Conservation (phyloP, 1,284 basidiomycete species). For the Cutaneotrichosporon mucoides region DNA sequence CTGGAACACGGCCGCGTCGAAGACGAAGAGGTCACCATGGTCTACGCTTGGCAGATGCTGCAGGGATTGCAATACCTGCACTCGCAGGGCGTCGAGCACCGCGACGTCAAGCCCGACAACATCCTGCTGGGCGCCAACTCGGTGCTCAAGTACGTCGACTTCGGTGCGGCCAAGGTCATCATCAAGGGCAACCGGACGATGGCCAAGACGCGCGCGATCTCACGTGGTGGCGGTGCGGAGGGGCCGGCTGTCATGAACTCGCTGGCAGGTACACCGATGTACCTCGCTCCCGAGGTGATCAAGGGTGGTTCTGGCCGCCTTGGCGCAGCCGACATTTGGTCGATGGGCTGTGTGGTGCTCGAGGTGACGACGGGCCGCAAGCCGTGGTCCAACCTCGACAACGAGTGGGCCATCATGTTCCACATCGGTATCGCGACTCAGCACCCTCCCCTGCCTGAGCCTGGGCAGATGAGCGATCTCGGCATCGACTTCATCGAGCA, state of each 20-base stretch:
- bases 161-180: constrained; percentile 96
- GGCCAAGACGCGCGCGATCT: constrained; percentile 57
- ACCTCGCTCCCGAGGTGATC: constrained; percentile 99
- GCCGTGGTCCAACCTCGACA: constrained; percentile 98
- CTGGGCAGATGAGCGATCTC: constrained; percentile 77
- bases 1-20: constrained; percentile 94
- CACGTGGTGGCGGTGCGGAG: constrained; percentile 45
- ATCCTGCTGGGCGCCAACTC: constrained; percentile 84
- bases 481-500: constrained; percentile 93
- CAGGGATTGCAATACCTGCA: constrained; percentile 95
- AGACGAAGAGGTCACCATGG: constrained; percentile 91
- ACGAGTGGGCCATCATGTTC: constrained; percentile 99
- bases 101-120: constrained; percentile 98
- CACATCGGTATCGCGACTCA: constrained; percentile 97
- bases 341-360: constrained; percentile 87
- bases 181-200: constrained; percentile 88
- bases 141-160: constrained; percentile 97
- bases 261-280: constrained; percentile 98
- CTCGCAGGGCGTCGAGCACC: constrained; percentile 86
- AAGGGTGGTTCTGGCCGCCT: constrained; percentile 69
- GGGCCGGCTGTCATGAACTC: constrained; percentile 62
- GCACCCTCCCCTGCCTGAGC: constrained; percentile 90
- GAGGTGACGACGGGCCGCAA: constrained; percentile 92
- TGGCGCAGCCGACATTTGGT: constrained; percentile 99
- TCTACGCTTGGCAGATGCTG: constrained; percentile 96